A percentile compares a stretch with the other conserved stretches of the same genome.
These are phyloP conservation scores for Candida incommunis DNA, from an alignment of 805 yeast genomes.

Conservation along the genomic window DNA sequence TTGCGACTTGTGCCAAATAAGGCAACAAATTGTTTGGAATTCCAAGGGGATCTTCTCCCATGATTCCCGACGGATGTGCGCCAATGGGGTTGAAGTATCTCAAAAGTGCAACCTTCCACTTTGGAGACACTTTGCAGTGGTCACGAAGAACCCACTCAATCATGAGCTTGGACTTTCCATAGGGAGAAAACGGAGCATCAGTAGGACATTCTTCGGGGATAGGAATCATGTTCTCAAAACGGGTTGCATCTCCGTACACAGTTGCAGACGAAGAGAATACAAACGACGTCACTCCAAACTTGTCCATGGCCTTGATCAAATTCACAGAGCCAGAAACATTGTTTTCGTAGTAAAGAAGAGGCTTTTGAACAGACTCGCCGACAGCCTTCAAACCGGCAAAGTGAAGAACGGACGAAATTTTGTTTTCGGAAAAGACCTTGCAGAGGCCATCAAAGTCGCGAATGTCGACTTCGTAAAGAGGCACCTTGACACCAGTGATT, in stretches of 20 bases:
- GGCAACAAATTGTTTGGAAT: slow-evolving; percentile 68
- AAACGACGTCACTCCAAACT: slow-evolving; percentile 32
- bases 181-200: slow-evolving; percentile 56
- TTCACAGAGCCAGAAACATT: slow-evolving; percentile 53
- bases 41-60: slow-evolving; percentile 74
- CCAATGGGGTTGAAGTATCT: slow-evolving; percentile 79
- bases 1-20: slow-evolving; percentile 63
- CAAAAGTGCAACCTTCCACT: slow-evolving; percentile 38
- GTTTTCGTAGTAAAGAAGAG: slow-evolving; percentile 53
- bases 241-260: slow-evolving; percentile 69
- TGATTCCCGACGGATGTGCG: slow-evolving; percentile 67
- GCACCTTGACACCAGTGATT: slow-evolving; percentile 31
- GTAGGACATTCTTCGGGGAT: slow-evolving; percentile 68
- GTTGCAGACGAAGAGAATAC: slow-evolving; percentile 75
- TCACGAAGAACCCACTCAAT: slow-evolving; percentile 52
- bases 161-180: slow-evolving; percentile 56
- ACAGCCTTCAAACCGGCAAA: slow-evolving; percentile 79
- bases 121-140: slow-evolving; percentile 27
- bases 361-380: slow-evolving; percentile 58
- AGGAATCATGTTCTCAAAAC: slow-evolving; percentile 60
- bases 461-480: slow-evolving; percentile 47
- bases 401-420: slow-evolving; percentile 50
- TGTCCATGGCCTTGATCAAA: slow-evolving; percentile 39
- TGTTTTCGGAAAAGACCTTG: slow-evolving; percentile 33
- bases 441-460: slow-evolving; percentile 35